Evolutionary conservation across 1,284 basidiomycete genomes (phyloP).

Genomic region (Inonotus hispidus): DNA sequence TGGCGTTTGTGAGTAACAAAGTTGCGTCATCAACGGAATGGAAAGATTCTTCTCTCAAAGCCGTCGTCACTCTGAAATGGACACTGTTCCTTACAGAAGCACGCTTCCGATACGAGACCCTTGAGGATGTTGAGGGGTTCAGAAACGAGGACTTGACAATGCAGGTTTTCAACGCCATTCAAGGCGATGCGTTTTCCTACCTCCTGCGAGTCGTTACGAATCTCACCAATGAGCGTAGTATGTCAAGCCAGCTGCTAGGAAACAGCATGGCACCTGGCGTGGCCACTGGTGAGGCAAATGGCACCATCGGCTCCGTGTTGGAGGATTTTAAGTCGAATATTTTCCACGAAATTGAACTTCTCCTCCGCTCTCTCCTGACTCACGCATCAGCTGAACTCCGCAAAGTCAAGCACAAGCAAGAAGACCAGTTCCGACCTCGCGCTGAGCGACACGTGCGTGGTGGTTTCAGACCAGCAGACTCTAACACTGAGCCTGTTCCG

Average conservation of each 20-base stretch:
- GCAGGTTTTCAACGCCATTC: constrained; percentile 76
- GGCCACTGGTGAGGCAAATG: constrained; percentile 50
- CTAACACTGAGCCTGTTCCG: constrained; percentile 33
- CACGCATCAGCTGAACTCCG: constrained; percentile 84
- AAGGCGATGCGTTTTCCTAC: constrained; percentile 80
- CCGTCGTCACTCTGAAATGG: constrained; percentile 80
- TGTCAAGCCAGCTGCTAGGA: constrained; percentile 38
- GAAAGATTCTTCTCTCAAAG: constrained; percentile 73
- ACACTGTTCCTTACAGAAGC: constrained; percentile 77
- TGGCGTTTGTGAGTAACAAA: constrained; percentile 54
- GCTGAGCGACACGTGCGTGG: constrained; percentile 44
- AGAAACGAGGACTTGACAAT: constrained; percentile 76
- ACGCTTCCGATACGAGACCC: constrained; percentile 57
- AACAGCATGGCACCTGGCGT: constrained; percentile 36
- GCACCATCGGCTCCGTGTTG: constrained; percentile 37
- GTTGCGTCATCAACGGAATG: constrained; percentile 50
- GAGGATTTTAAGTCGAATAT: constrained; percentile 65
- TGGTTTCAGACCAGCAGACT: constrained; percentile 40
- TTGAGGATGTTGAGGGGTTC: constrained; percentile 65
- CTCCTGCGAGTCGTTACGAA: constrained; percentile 53
- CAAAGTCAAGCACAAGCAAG: constrained; percentile 87
- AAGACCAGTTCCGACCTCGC: constrained; percentile 70
- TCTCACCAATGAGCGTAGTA: constrained; percentile 42
- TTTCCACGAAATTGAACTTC: constrained; percentile 62
- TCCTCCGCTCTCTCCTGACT: constrained; percentile 70